Base-by-base conservation (phyloP, 2,329 filamentous ascomycete genomes). In the Aspergillus novofumigatus region DNA sequence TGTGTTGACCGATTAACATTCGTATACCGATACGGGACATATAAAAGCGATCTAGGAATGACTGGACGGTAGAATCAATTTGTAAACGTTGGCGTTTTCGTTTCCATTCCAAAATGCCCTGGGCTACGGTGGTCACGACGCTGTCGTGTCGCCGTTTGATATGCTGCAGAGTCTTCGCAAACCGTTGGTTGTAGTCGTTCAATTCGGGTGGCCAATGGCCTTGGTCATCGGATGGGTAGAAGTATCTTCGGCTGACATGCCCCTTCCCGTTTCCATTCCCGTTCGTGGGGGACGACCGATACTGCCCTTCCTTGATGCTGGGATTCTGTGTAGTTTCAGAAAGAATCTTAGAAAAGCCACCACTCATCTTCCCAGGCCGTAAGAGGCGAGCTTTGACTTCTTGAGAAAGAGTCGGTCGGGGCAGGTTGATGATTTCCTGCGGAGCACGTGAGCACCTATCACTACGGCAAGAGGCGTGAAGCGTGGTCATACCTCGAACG, bases 21-120 rank as follows among this genome's bases (percentile, higher is more conserved):
- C 94, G 90, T 66, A 99, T 99, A 64, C 94, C 94, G 70, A 99
- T 99, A 61, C 94, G 91, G 48, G 92, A 97, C 94, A 99, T 99
- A 82, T 99, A 99, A 78, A 99, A 99, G 58, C 94, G 90, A 78
- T 99, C 94, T 64, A 99, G 86, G 80, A 99, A 99, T 55, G 91
- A 88, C 75, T 99, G 94, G 58, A 99, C 97, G 67, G 92, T 95
- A 73, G 92, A 88, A 77, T 97, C 94, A 69, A 99, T 99, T 72
- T 97, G 94, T 88, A 97, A 94, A 54, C 94, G 87, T 81, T 99
- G 94, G 60, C 92, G 86, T 72, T 89, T 93, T 55, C 93, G 90
- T 80, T 99, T 99, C 82, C 96, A 99, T 78, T 99, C 94, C 58
- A 97, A 83, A 65, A 99, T 97, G 59, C 94, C 94, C 76, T 99